Conservation (phyloP, 495 filamentous ascomycete genomes). For the Aspergillus coremiiformis region DNA sequence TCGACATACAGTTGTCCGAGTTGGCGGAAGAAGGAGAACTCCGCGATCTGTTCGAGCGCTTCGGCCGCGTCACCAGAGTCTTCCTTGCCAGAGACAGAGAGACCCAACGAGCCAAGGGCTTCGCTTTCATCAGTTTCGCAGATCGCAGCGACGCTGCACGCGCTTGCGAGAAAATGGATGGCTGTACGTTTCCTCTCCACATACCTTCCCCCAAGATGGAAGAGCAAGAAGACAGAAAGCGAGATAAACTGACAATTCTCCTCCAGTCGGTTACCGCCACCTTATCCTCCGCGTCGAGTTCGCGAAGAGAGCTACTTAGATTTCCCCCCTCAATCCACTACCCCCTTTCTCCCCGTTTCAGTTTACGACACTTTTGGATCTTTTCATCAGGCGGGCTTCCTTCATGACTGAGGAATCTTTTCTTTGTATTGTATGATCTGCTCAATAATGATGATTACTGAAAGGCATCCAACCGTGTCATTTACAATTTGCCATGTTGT, state of each 20-base stretch:
- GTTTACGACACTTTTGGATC: constrained; percentile 19
- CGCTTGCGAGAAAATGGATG: constrained; percentile 97
- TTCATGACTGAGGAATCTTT: constrained; percentile 29
- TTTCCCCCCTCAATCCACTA: constrained; percentile 17
- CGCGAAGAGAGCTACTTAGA: constrained; percentile 68
- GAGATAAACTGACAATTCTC: constrained; percentile 15
- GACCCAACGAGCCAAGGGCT: constrained; percentile 90
- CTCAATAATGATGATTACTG: constrained; percentile 40
- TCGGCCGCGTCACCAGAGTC: constrained; percentile 91
- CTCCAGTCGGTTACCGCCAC: constrained; percentile 72
- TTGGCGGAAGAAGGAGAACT: constrained; percentile 93
- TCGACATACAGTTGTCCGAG: constrained; percentile 66
- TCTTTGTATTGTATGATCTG: constrained; percentile 36
- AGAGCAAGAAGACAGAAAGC: background rate
- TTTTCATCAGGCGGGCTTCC: constrained; percentile 32
- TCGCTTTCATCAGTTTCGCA: constrained; percentile 94
- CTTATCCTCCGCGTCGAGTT: constrained; percentile 88
- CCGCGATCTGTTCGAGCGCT: constrained; percentile 94
- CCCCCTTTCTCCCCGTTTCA: constrained; percentile 20
- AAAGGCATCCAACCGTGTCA: constrained; percentile 34
- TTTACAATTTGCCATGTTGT: constrained; percentile 28
- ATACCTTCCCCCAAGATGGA: background rate
- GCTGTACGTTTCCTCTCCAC: constrained; percentile 51
- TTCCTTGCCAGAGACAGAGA: constrained; percentile 97
- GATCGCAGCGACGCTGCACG: constrained; percentile 81